phyloP scores from a whole-genome alignment of 2,329 filamentous ascomycete species.

The Fusarium falciforme region DNA sequence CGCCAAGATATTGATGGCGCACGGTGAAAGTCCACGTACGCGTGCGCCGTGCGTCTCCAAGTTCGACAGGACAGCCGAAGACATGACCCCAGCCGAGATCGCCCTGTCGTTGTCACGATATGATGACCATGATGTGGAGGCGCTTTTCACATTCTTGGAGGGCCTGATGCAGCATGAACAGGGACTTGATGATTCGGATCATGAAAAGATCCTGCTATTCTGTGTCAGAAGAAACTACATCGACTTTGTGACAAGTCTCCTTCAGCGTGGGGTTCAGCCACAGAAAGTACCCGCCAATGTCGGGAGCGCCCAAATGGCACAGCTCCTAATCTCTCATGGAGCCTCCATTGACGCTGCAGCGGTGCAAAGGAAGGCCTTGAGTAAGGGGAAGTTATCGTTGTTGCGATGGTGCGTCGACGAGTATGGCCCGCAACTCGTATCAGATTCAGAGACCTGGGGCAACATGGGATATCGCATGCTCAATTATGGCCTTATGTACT shows the following conservation, averaged over 20 bases:
- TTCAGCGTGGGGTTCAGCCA: background rate
- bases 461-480: background rate
- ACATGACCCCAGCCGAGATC: background rate
- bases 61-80: rapidly evolving
- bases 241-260: background rate
- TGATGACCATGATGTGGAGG: background rate
- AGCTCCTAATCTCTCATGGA: background rate
- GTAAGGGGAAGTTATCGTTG: background rate
- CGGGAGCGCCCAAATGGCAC: background rate
- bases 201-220: background rate
- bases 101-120: background rate
- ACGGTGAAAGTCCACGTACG: background rate
- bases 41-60: background rate
- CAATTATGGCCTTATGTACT: background rate
- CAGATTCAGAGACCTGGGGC: background rate
- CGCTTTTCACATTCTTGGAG: background rate
- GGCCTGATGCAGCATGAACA: background rate
- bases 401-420: conserved; percentile 14
- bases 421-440: background rate
- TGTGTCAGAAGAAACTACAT: background rate
- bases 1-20: background rate
- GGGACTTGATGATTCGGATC: background rate
- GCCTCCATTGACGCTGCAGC: background rate
- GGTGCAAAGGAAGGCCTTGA: background rate
- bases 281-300: background rate